Evolutionary conservation across 176 grass and related monocot species (phyloP), one percentile per base, ranked within the genome.

Genomic region (Zizania latifolia): DNA sequence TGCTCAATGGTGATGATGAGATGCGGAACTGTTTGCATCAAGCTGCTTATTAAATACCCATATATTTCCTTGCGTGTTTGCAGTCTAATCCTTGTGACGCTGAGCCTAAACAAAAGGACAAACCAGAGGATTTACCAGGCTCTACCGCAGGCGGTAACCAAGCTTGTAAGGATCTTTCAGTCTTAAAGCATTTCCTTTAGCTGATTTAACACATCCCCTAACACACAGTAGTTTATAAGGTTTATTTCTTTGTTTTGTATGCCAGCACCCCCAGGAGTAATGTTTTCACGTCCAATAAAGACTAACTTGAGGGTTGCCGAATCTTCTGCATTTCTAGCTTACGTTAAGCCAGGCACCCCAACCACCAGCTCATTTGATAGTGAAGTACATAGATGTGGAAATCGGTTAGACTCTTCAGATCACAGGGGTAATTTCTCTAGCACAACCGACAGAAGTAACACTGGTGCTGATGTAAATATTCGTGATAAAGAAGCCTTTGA

Each of bases 261-360:
- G 43, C 36, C 89, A 94, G 91, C 78, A 62, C 86, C 88, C 66
- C 64, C 89, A 56, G 79, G 86, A 68, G 71, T 41, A 75, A 34
- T 87, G 56, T 87, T 87, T 82, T 93, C 84, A 50, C 67, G 78
- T 11, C 91, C 87, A 68, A 93, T 82, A 74, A 99, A 94, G 71
- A 92, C 65, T 32, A 71, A 90, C 78, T 70, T 99, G 76, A 99
- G 77, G 81, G 58, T 99, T 59, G 95, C 75, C 1, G 75, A 90
- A 69, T 99, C 91, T 0, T 99, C 95, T 68, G 95, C 95, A 39
- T 94, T 99, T 76, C 82, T 94, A 79, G 87, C 95, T 43, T 99
- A 99, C 84, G 95, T 94, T 15, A 94, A 87, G 50, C 65, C 86
- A 67, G 84, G 58, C 62, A 83, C 81, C 72, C 81, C 81, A 70